Percentiles rank a stretch among this genome's conserved stretches.
phyloP scores from a whole-genome alignment of 2,329 filamentous ascomycete genomes.

The Colletotrichum ledebouriae region DNA sequence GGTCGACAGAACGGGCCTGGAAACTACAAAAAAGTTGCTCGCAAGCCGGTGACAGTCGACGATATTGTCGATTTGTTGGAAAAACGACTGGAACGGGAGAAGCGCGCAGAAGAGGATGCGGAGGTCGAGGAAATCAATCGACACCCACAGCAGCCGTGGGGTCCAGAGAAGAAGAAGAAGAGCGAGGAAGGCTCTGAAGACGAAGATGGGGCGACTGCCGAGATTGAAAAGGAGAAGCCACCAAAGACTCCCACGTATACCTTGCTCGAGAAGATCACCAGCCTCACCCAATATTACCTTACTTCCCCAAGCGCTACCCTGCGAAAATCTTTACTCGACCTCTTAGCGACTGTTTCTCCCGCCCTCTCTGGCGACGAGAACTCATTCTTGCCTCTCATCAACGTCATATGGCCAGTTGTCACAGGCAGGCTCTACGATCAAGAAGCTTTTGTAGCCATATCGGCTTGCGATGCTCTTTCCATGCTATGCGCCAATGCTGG shows the following conservation, averaged over 20 bases:
- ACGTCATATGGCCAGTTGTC: slow-evolving; percentile 90
- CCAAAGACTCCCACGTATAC: slow-evolving; percentile 83
- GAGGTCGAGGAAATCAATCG: slow-evolving; percentile 50
- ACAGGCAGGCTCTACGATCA: slow-evolving; percentile 74
- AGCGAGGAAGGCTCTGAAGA: slow-evolving; percentile 45
- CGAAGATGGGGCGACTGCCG: slow-evolving; percentile 38
- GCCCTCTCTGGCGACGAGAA: slow-evolving; percentile 83
- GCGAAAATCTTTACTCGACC: slow-evolving; percentile 80
- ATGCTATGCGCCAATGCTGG: slow-evolving; percentile 80
- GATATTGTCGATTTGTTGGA: slow-evolving; percentile 69
- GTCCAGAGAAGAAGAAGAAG: slow-evolving; percentile 10
- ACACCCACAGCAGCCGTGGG: slow-evolving; percentile 54
- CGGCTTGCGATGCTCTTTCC: slow-evolving; percentile 77
- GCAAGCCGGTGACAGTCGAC: slow-evolving; percentile 54
- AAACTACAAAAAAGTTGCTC: slow-evolving; percentile 58
- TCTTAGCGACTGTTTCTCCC: slow-evolving; percentile 80
- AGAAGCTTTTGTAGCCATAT: slow-evolving; percentile 77
- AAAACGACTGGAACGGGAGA: slow-evolving; percentile 47
- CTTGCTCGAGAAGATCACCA: slow-evolving; percentile 85
- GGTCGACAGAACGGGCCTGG: slow-evolving; percentile 52
- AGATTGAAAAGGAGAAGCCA: slow-evolving; percentile 61
- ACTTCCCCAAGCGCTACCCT: slow-evolving; percentile 86
- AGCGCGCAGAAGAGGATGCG: slow-evolving; percentile 51
- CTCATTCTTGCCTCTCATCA: slow-evolving; percentile 88
- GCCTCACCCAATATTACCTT: slow-evolving; percentile 89